Evolutionary conservation across 257 asterid genomes (phyloP), one percentile per base, ranked within the genome.

Genomic region (Rehmannia glutinosa): DNA sequence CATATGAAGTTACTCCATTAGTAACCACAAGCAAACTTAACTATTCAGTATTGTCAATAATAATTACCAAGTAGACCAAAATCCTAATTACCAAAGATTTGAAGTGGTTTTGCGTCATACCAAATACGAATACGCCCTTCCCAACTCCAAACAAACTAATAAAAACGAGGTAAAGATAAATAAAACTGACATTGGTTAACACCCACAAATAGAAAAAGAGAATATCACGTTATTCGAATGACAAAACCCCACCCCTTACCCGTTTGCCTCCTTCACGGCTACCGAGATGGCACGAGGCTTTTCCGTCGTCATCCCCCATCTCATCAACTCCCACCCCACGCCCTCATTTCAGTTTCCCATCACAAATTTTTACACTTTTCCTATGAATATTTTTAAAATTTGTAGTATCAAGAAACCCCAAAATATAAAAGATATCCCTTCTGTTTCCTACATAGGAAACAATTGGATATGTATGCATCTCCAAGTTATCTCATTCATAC

Each of bases 271-370:
- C 42, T 32, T 64, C 92, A 74, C 95, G 77, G 75, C 49, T 54
- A 54, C 67, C 95, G 42, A 88, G 91, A 82, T 62, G 50, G 85
- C 91, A 84, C 91, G 87, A 70, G 78, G 76, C 71, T 69, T 84
- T 62, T 8, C 27, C n/a, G n/a, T 4, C 84, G 64, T 67, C 80
- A 59, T 51, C 75, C 57, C 69, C 64, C 60, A 12, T 16, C 60
- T 12, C 72, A 39, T 55, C 58, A 63, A 16, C 66, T 39, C 75
- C 8, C 67, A 35, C 54, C 72, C 50, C 55, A 72, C 51, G 52
- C 72, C 8, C 67, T 1, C 17, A 32, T 62, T 50, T 62, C 39
- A 30, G 64, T 35, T 68, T 54, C 58, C 68, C 24, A 39, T 65
- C 57, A 61, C 62, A 61, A 8, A 21, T 28, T 13, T 12, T 43